These are phyloP conservation scores for Tolypocladium inflatum DNA, from an alignment of 2,329 filamentous ascomycete genomes.

Conservation along the genomic window DNA sequence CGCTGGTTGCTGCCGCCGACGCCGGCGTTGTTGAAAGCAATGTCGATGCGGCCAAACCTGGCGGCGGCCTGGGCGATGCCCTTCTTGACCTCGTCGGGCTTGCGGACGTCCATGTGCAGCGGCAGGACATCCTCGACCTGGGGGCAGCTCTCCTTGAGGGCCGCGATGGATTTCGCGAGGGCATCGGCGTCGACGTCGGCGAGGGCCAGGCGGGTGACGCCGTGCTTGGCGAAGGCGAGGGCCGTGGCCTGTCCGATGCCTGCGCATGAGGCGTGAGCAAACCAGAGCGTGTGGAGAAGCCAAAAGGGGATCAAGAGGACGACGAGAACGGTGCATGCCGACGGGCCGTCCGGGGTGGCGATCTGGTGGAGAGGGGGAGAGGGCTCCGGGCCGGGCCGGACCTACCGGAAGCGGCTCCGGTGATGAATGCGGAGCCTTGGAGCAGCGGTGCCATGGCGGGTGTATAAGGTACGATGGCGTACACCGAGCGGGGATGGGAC, in stretches of 20 bases:
- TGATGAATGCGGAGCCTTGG: conserved; percentile 37
- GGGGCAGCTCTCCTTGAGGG: conserved; percentile 27
- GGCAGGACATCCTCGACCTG: conserved; percentile 25
- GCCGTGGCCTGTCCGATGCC: conserved; percentile 40
- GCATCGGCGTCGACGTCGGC: conserved; percentile 30
- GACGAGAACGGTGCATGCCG: no score
- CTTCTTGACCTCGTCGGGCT: conserved; percentile 30
- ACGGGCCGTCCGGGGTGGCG: background rate
- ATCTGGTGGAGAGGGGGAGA: no score
- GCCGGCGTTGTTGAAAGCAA: conserved; percentile 47
- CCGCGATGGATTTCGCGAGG: conserved; percentile 19
- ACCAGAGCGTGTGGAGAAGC: no score
- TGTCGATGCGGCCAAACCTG: conserved; percentile 43
- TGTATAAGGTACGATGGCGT: background rate
- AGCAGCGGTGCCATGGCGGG: conserved; percentile 16
- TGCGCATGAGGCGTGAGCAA: conserved; percentile 10
- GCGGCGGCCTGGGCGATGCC: conserved; percentile 29
- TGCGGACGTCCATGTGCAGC: conserved; percentile 35
- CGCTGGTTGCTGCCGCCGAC: conserved; percentile 29
- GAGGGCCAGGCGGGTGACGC: conserved; percentile 35
- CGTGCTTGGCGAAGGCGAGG: conserved; percentile 35
- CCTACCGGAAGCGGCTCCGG: conserved; percentile 35
- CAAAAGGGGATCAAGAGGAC: no score
- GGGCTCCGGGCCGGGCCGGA: background rate
- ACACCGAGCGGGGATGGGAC: background rate